Conservation (phyloP, 2,329 filamentous ascomycete species). For the Zopfia rhizophila region DNA sequence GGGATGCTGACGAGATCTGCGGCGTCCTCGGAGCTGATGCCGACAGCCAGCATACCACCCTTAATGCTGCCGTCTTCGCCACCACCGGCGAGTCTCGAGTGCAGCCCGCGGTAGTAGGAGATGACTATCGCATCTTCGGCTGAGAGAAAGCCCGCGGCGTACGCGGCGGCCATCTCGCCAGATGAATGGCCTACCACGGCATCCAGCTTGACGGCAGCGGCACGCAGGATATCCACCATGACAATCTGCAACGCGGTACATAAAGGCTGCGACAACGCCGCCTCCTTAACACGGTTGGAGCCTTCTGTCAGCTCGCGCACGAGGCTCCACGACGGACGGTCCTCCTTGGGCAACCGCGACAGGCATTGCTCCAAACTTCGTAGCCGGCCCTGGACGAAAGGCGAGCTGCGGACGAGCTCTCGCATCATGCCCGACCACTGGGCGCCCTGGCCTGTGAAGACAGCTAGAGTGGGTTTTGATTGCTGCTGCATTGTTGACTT, state of each 20-base stretch:
- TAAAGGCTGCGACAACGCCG: conserved; percentile 36
- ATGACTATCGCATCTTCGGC: conserved; percentile 17
- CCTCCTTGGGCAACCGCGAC: neutral
- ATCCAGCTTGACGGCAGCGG: conserved; percentile 34
- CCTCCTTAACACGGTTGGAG: conserved; percentile 9
- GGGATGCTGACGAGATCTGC: neutral
- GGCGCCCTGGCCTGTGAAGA: conserved; percentile 56
- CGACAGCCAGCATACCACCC: conserved; percentile 41
- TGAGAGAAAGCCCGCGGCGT: conserved; percentile 37
- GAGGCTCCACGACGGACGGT: conserved; percentile 17
- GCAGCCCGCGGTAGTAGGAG: conserved; percentile 23
- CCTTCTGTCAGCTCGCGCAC: conserved; percentile 9
- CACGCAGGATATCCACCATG: conserved; percentile 36
- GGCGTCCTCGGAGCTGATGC: conserved; percentile 11
- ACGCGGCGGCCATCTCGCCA: conserved; percentile 52
- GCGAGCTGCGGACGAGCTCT: conserved; percentile 36
- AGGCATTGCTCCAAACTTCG: conserved; percentile 25
- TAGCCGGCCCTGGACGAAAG: conserved; percentile 29
- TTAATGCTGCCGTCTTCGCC: neutral
- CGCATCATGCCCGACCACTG: conserved; percentile 53
- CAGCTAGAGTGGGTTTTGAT: no score
- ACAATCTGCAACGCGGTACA: conserved; percentile 48
- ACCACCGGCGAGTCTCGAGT: conserved; percentile 5
- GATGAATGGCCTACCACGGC: conserved; percentile 54
- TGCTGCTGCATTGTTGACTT: no score